phyloP scores from a whole-genome alignment of 768 basidiomycete species.

The Gautieria morchelliformis region DNA sequence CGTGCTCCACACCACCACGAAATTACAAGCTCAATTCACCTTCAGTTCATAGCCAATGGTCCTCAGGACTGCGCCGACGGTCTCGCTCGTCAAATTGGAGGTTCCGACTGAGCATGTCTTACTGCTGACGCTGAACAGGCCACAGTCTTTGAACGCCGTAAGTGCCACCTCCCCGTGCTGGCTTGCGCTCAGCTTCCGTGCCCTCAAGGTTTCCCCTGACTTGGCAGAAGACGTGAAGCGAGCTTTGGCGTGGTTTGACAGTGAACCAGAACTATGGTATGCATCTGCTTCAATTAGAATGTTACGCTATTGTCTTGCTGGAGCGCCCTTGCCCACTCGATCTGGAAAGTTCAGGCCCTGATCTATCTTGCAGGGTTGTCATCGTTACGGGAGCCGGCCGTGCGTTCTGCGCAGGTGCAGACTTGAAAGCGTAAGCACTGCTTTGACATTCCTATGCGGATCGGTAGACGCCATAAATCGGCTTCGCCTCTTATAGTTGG shows the following conservation, averaged over 20 bases:
- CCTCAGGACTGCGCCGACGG: neutral
- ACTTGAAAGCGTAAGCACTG: constrained; percentile 55
- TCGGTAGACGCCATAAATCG: too few species aligned
- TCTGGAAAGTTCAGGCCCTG: neutral
- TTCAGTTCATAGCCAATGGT: neutral
- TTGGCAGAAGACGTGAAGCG: constrained; percentile 44
- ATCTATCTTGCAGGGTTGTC: constrained; percentile 43
- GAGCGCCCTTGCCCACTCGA: neutral
- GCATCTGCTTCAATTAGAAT: neutral
- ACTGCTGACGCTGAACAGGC: constrained; percentile 56
- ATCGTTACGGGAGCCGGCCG: constrained; percentile 68
- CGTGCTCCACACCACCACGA: too few species aligned
- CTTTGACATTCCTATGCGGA: too few species aligned
- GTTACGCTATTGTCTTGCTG: neutral
- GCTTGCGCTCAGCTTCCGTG: neutral
- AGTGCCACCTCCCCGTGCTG: constrained; percentile 18
- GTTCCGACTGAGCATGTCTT: constrained; percentile 44
- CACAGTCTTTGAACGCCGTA: constrained; percentile 66
- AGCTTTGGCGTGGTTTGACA: constrained; percentile 65
- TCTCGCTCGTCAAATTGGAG: constrained; percentile 22
- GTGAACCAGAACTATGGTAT: constrained; percentile 63
- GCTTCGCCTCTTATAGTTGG: constrained; percentile 40
- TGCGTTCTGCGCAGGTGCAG: constrained; percentile 72
- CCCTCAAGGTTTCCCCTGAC: constrained; percentile 20
- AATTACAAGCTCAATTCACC: too few species aligned